Base-by-base conservation (phyloP, 306 rosid species). In the Vigna reflexopilosa region DNA sequence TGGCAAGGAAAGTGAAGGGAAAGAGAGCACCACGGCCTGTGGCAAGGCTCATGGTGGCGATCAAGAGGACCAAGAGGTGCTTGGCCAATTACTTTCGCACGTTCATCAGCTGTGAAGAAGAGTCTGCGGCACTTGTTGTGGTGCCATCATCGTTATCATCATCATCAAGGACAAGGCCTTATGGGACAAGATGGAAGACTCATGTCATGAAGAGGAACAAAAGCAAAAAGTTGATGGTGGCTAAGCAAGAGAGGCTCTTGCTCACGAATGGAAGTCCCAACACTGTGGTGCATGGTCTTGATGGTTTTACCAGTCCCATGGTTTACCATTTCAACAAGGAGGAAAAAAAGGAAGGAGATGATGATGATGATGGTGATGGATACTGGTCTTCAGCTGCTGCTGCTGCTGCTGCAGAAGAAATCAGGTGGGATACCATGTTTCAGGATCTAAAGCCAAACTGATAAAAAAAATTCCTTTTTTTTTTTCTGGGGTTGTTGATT, bases 391-490 rank as follows among this genome's bases (percentile, higher is more conserved):
- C 68, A 7, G 68, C 88, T 52, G 92, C 24, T 22, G 24, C 88
- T 52, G 92, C 24, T 22, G 24, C 28, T 26, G 28, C 91, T 19
- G 79, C 87, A 77, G 90, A 92, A 87, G 96, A 92, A 28, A 82
- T 95, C 87, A 92, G 92, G 93, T 95, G 98, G 98, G 98, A 92
- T 85, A 83, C 97, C n/a, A 77, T 95, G 98, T 95, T 95, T 77
- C 94, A 88, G 63, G 89, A 95, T 82, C 87, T 95, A 73, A 92
- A 88, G 79, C 98, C 98, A 80, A 94, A 95, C 9, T 93, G 79
- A 64, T 36, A 1, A 86, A 70, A 36, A 2, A 7, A 54, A 22
- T 17, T 1, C 14, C 0, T 66, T 14, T 40, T 50, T 59, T 59
- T 6, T 61, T 14, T 76, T 54, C 6, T 1, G 14, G 56, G 47